phyloP scores from a whole-genome alignment of 768 basidiomycete species.

The Cantharellus anzutake region DNA sequence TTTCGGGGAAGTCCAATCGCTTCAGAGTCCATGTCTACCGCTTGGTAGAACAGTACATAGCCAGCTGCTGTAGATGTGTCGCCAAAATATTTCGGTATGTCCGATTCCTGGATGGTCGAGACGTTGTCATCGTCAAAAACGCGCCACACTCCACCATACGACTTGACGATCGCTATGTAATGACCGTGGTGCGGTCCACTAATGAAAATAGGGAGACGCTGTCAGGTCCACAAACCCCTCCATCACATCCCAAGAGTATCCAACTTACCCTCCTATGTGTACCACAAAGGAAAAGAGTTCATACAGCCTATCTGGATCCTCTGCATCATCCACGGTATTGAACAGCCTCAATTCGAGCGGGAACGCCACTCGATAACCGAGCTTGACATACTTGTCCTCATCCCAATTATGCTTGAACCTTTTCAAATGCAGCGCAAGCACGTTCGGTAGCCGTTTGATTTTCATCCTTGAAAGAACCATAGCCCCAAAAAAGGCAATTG shows the following conservation, averaged over 20 bases:
- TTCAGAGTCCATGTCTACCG: constrained; percentile 62
- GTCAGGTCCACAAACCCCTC: not conserved
- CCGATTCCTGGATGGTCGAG: constrained; percentile 66
- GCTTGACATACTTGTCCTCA: constrained; percentile 76
- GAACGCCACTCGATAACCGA: constrained; percentile 92
- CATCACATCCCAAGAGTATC: not conserved
- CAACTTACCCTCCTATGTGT: constrained; percentile 90
- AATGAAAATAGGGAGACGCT: constrained; percentile 7
- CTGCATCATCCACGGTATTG: constrained; percentile 88
- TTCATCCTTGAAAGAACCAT: constrained; percentile 56
- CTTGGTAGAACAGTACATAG: constrained; percentile 95
- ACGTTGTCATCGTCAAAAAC: constrained; percentile 94
- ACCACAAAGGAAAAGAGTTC: constrained; percentile 93
- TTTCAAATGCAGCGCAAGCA: constrained; percentile 90
- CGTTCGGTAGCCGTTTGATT: constrained; percentile 88
- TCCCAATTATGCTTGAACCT: constrained; percentile 98
- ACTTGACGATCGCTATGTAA: constrained; percentile 89
- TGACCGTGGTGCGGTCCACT: constrained; percentile 98
- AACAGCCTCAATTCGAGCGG: constrained; percentile 87
- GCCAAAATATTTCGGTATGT: constrained; percentile 89
- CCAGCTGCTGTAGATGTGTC: constrained; percentile 38
- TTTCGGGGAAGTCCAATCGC: constrained; percentile 40
- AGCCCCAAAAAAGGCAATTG: not conserved
- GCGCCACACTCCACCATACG: constrained; percentile 55
- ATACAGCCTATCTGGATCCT: constrained; percentile 83